Evolutionary conservation across 2,329 filamentous ascomycete species (phyloP), one percentile per base, ranked within the genome.

Genomic region (Neurospora crassa): DNA sequence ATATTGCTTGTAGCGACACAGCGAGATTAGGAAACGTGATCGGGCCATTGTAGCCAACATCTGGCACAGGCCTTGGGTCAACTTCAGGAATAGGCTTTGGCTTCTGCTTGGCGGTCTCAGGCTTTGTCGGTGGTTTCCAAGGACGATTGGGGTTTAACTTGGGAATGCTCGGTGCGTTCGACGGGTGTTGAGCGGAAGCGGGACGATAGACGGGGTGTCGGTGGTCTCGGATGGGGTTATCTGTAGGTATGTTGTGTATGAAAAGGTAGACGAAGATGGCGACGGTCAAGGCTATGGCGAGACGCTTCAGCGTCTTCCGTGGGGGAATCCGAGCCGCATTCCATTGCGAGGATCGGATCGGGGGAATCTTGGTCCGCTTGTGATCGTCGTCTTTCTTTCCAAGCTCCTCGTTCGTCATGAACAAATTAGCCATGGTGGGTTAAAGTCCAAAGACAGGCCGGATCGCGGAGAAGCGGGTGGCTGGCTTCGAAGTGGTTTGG

Each of bases 1-100:
- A 79, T 63, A 91, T 87, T 14, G 83, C 84, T 59, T 89, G 87
- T 53, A 97, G 82, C 3, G 90, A 89, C 20, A 80, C 77, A 0
- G 87, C 87, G 59, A 97, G 85, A 12, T 87, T 80, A 75, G 86
- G 87, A 78, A 93, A 94, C 76, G 84, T 88, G 75, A 96, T 85
- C 1, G 87, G 87, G 0, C 92, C 94, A 73, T 90, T 88, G 79
- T 91, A 95, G 3, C 24, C 20, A 14, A 41, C 37, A 0, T 43
- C 53, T 12, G n/a, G 59, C 70, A 41, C 70, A 41, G 24, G 68
- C 72, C 59, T 72, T 42, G 2, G 53, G 67, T 71, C 16, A 70
- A 73, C 63, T 70, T 71, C 53, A 43, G 47, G 18, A 16, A 40
- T 37, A 40, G 40, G n/a, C 53, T 29, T 34, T 20, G 41, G 40